phyloP scores from a whole-genome alignment of 371 early-diverging fungal genomes.

The Mortierella sp. region DNA sequence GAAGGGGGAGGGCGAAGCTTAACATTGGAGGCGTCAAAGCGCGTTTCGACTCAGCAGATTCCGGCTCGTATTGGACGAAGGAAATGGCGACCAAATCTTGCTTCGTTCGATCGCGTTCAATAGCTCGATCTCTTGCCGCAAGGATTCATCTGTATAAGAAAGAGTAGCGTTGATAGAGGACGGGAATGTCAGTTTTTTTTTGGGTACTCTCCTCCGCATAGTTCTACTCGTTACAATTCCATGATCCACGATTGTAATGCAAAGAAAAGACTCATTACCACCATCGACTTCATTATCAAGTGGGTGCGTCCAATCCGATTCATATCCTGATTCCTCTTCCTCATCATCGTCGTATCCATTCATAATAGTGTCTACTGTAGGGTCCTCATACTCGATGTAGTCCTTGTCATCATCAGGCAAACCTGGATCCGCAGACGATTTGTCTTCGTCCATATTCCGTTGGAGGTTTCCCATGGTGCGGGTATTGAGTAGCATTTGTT shows the following conservation, averaged over 20 bases:
- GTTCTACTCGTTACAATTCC: no score
- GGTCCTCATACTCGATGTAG: slow-evolving; percentile 18
- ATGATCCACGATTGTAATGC: no score
- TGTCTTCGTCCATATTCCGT: slow-evolving; percentile 12
- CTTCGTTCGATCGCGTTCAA: slow-evolving; percentile 31
- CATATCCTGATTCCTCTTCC: slow-evolving; percentile 8
- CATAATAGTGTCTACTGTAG: slow-evolving; percentile 30
- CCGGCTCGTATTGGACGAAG: neutral
- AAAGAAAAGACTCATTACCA: slow-evolving; percentile 7
- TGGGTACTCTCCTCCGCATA: no score
- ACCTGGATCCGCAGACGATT: neutral
- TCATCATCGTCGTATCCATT: slow-evolving; percentile 15
- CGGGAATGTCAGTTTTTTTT: neutral
- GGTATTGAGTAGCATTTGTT: slow-evolving; percentile 16
- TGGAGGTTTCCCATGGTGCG: slow-evolving; percentile 11
- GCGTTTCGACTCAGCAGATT: no score
- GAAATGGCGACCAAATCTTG: slow-evolving; percentile 34
- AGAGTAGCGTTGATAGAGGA: neutral
- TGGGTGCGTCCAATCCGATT: neutral
- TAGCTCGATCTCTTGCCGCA: slow-evolving; percentile 24
- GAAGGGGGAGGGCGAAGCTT: no score
- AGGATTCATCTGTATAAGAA: slow-evolving; percentile 14
- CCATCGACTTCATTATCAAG: slow-evolving; percentile 20
- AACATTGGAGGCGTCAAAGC: no score
- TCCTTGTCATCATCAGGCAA: neutral